phyloP scores from a whole-genome alignment of 2,329 filamentous ascomycete genomes.

The Aspergillus udagawae region DNA sequence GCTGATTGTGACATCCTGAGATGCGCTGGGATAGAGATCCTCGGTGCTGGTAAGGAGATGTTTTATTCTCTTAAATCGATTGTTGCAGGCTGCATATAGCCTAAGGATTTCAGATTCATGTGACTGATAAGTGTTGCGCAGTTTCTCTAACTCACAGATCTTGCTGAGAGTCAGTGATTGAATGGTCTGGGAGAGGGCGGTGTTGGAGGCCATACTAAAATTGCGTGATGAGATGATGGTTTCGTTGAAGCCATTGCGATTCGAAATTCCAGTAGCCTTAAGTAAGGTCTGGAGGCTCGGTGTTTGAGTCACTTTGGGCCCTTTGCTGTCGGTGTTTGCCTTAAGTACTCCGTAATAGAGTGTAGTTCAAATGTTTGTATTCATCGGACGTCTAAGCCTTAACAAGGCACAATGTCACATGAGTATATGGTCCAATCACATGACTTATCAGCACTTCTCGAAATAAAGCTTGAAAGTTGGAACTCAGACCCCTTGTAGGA shows the following conservation, averaged over 20 bases:
- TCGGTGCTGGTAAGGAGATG: slow-evolving; percentile 9
- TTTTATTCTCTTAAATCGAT: slow-evolving; percentile 4
- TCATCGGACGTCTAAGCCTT: too few relatives aligned
- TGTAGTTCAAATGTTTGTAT: too few relatives aligned
- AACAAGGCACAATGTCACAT: too few relatives aligned
- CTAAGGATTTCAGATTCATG: slow-evolving; percentile 13
- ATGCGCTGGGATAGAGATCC: slow-evolving; percentile 11
- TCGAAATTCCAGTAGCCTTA: neutral
- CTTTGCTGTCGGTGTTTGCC: too few relatives aligned
- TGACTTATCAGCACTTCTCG: too few relatives aligned
- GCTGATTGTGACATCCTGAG: slow-evolving; percentile 9
- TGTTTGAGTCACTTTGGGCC: neutral
- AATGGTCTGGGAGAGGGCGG: slow-evolving; percentile 15
- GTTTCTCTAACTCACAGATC: slow-evolving; percentile 25
- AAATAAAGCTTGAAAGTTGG: too few relatives aligned
- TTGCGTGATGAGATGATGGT: neutral
- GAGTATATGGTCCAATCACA: too few relatives aligned
- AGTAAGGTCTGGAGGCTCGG: neutral
- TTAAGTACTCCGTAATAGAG: too few relatives aligned
- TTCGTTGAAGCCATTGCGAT: neutral
- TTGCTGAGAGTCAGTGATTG: slow-evolving; percentile 21
- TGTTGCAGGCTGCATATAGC: neutral
- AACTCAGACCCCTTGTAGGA: too few relatives aligned
- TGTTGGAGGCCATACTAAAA: neutral
- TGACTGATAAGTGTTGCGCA: slow-evolving; percentile 13